Evolutionary conservation across 2,329 filamentous ascomycete species (phyloP), one percentile per base, ranked within the genome.

Genomic region (Trichoderma gracile): DNA sequence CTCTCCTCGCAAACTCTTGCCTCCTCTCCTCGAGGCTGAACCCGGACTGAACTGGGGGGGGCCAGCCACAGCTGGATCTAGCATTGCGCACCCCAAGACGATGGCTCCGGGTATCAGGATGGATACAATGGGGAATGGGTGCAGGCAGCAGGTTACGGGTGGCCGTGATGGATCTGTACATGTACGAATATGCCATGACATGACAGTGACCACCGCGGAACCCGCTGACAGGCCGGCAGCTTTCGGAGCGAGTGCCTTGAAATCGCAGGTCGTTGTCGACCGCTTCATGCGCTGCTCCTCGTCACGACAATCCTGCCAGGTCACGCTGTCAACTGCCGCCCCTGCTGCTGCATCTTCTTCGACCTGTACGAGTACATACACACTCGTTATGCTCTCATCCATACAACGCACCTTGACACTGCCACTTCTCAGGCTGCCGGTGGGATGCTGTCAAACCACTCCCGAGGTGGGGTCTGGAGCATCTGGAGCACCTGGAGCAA

Each of bases 361-460:
- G n/a, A 42, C 38, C 12, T 15, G 25, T 33, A 33, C 30, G 10
- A 33, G 8, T 33, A 30, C n/a, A 8, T 30, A 30, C 9, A 10
- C 9, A 30, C 27, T 10, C 9, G 27, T 30, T 30, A 30, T 10
- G 10, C 30, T 2, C 9, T 33, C 30, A 3, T 10, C 30, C 8
- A 33, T 33, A 33, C 30, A 9, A 33, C 30, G 8, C 30, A 33
- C 30, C 9, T 33, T 10, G 30, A 33, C 17, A 42, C 49, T 17
- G 21, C 47, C 17, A 17, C 14, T 6, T 27, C 12, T 27, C 19
- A 14, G 10, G 50, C 50, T 53, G 50, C 33, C 38, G 56, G 43
- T 59, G 56, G 45, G 19, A 52, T 49, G 58, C 59, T 62, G 59
- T 62, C 59, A 62, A 62, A 62, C 21, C 59, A 46, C 59, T 62